Evolutionary conservation across 2,329 filamentous ascomycete genomes (phyloP).

Genomic region (Penicillium italicum): DNA sequence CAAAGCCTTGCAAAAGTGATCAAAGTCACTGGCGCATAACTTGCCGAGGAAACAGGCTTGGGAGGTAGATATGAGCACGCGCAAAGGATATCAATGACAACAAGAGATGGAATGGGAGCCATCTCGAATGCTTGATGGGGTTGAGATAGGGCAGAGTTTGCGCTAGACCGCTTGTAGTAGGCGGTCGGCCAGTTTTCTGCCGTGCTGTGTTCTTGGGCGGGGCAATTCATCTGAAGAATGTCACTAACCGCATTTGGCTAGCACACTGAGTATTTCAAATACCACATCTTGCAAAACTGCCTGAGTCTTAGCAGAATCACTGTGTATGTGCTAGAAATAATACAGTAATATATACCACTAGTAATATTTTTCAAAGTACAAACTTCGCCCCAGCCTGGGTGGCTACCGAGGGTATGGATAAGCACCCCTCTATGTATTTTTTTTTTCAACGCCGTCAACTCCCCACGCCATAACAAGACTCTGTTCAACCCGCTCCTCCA

Average conservation of each 20-base stretch:
- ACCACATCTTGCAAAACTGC: rapidly evolving
- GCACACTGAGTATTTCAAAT: background rate
- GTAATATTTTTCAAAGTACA: background rate
- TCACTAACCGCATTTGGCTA: background rate
- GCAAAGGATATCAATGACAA: slow-evolving; percentile 2
- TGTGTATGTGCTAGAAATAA: background rate
- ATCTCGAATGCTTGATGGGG: background rate
- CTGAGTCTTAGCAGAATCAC: rapidly evolving
- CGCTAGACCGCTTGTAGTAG: slow-evolving; percentile 18
- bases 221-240: no score
- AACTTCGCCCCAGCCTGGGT: background rate
- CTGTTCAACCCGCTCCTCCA: slow-evolving; percentile 4
- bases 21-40: slow-evolving; percentile 16
- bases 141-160: slow-evolving; percentile 15
- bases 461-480: background rate
- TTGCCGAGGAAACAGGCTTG: slow-evolving; percentile 2
- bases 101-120: slow-evolving; percentile 10
- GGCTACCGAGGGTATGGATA: slow-evolving; percentile 14
- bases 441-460: slow-evolving; percentile 7
- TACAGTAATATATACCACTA: background rate
- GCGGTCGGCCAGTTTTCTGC: slow-evolving; percentile 24
- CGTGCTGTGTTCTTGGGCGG: no score
- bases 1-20: slow-evolving; percentile 27
- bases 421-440: slow-evolving; percentile 15
- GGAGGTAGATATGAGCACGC: background rate